Percentiles rank a stretch among this genome's conserved stretches.
Evolutionary conservation across 306 rosid genomes (phyloP).

Genomic region (Rubus parviflorus): DNA sequence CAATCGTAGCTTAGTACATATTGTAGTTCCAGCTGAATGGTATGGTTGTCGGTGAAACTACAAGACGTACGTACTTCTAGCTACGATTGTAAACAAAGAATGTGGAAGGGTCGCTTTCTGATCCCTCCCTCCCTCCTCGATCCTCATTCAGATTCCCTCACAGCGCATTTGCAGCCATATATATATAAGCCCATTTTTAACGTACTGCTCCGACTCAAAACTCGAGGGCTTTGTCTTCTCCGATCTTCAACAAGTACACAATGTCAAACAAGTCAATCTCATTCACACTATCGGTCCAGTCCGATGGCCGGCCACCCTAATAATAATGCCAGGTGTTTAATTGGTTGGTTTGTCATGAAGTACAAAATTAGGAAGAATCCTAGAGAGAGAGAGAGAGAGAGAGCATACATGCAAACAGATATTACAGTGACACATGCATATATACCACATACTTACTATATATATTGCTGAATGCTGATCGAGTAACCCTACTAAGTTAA

Average conservation of each 20-base stretch:
- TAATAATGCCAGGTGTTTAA: background rate
- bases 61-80: too few species aligned
- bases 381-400: background rate
- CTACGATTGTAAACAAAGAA: too few species aligned
- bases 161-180: background rate
- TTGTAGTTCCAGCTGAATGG: too few species aligned
- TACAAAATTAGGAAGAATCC: background rate
- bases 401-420: background rate
- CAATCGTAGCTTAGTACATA: too few species aligned
- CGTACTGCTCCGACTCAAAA: background rate
- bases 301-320: too few species aligned
- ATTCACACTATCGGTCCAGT: background rate
- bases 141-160: constrained; percentile 4
- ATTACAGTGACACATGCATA: background rate
- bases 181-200: background rate
- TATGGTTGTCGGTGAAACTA: too few species aligned
- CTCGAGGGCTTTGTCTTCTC: constrained; percentile 7
- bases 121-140: background rate
- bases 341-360: background rate
- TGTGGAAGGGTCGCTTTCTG: too few species aligned
- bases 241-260: background rate
- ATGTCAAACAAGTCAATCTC: constrained; percentile 11
- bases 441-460: background rate
- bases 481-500: too few species aligned
- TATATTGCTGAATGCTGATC: too few species aligned